Percentiles rank a stretch among this genome's conserved stretches.
phyloP scores from a whole-genome alignment of 106 monocot species.

The Hemerocallis citrina region DNA sequence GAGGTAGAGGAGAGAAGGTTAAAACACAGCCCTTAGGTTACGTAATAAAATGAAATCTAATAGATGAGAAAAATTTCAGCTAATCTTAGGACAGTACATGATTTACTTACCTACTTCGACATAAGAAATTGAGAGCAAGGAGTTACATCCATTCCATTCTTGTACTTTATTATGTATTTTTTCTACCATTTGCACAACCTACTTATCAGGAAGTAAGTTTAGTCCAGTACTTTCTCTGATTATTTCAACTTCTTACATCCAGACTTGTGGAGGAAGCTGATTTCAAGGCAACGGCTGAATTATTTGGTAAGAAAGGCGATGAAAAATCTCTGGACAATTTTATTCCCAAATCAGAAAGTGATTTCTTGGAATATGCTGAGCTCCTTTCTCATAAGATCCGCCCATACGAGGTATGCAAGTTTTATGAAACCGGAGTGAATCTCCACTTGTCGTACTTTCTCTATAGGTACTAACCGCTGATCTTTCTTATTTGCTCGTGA shows the following conservation, averaged over 20 bases:
- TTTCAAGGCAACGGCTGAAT: constrained; percentile 68
- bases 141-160: no score
- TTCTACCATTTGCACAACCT: no score
- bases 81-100: no score
- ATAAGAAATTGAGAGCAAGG: no score
- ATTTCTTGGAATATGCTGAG: constrained; percentile 90
- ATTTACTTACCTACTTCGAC: no score
- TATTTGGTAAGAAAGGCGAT: constrained; percentile 61
- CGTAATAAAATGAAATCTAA: no score
- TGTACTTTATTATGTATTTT: no score
- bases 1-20: no score
- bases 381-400: constrained; percentile 74
- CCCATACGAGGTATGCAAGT: constrained; percentile 52
- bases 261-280: constrained; percentile 97
- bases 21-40: no score
- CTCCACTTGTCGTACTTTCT: background rate
- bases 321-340: constrained; percentile 72
- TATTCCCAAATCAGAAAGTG: constrained; percentile 88
- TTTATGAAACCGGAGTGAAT: background rate
- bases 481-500: background rate
- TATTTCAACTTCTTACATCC: background rate
- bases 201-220: no score
- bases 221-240: no score
- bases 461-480: background rate
- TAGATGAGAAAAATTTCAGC: no score